phyloP scores from a whole-genome alignment of 2,329 filamentous ascomycete species.

The Fusarium succisae region DNA sequence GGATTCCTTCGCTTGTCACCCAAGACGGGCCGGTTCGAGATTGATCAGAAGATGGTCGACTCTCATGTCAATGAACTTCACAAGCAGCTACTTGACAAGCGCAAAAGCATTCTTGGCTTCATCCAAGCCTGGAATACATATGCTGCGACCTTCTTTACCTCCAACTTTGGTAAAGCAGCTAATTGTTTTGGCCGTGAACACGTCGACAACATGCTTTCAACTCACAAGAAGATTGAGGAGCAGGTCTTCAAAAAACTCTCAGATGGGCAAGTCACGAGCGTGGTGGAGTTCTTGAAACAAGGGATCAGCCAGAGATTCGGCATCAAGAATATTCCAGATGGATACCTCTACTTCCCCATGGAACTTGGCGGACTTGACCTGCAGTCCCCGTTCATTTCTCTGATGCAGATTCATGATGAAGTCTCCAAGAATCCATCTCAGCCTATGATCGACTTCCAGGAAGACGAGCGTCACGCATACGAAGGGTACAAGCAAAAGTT shows the following conservation, averaged over 20 bases:
- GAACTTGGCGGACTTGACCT: conserved; percentile 59
- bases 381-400: conserved; percentile 55
- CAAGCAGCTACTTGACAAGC: conserved; percentile 63
- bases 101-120: conserved; percentile 58
- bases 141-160: conserved; percentile 60
- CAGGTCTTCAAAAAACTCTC: conserved; percentile 54
- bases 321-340: conserved; percentile 53
- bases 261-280: conserved; percentile 47
- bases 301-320: conserved; percentile 63
- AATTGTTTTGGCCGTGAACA: conserved; percentile 63
- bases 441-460: conserved; percentile 46
- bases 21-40: conserved; percentile 62
- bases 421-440: conserved; percentile 44
- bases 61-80: conserved; percentile 67
- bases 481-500: conserved; percentile 50
- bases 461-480: conserved; percentile 50
- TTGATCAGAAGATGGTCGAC: conserved; percentile 68
- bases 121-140: conserved; percentile 64
- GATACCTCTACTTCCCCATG: conserved; percentile 58
- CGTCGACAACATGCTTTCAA: conserved; percentile 61
- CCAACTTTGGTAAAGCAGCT: conserved; percentile 62
- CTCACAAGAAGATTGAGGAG: conserved; percentile 59
- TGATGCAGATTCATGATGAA: conserved; percentile 51
- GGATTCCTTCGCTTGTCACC: conserved; percentile 66
- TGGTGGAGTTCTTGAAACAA: conserved; percentile 65